A percentile compares a stretch with the other conserved stretches of the same genome.
These are phyloP conservation scores for Meyerozyma smithsonii DNA, from an alignment of 1,139 yeast species.

Conservation along the genomic window DNA sequence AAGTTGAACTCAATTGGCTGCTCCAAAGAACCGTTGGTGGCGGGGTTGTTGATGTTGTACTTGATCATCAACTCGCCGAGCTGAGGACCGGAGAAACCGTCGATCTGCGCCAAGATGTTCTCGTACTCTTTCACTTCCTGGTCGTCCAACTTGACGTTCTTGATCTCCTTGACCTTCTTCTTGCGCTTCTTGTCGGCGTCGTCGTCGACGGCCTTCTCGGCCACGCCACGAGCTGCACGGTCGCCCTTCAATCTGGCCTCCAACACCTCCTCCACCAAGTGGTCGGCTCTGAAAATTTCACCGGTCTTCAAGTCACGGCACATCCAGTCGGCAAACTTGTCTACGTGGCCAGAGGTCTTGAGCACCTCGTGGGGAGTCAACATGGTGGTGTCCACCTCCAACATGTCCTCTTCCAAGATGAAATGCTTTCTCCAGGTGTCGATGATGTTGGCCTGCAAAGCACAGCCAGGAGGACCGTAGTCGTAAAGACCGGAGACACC, in stretches of 20 bases:
- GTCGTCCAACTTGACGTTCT: constrained; percentile 83
- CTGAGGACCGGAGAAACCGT: constrained; percentile 89
- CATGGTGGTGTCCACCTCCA: constrained; percentile 97
- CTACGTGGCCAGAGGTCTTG: constrained; percentile 98
- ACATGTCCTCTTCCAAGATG: constrained; percentile 95
- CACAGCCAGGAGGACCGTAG: constrained; percentile 99
- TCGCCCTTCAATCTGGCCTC: constrained; percentile 96
- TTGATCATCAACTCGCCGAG: constrained; percentile 83
- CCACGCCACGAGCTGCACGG: constrained; percentile 86
- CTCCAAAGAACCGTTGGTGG: constrained; percentile 78
- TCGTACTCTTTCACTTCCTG: constrained; percentile 76
- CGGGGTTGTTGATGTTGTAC: constrained; percentile 85
- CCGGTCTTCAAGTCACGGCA: constrained; percentile 93
- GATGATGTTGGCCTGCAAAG: constrained; percentile 90
- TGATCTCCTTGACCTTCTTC: constrained; percentile 95
- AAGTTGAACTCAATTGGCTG: constrained; percentile 93
- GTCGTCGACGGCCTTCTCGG: constrained; percentile 47
- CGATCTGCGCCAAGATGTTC: constrained; percentile 83
- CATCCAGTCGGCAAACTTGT: constrained; percentile 99
- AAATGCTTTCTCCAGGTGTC: constrained; percentile 98
- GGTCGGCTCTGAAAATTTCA: constrained; percentile 98
- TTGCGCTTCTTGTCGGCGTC: constrained; percentile 80
- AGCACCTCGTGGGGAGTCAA: constrained; percentile 95
- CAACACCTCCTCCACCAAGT: constrained; percentile 93
- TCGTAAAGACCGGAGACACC: constrained; percentile 98